Percentiles rank a stretch among this genome's conserved stretches.
Evolutionary conservation across 208 protist genomes (phyloP).

Genomic region (Crithidia expoeki): DNA sequence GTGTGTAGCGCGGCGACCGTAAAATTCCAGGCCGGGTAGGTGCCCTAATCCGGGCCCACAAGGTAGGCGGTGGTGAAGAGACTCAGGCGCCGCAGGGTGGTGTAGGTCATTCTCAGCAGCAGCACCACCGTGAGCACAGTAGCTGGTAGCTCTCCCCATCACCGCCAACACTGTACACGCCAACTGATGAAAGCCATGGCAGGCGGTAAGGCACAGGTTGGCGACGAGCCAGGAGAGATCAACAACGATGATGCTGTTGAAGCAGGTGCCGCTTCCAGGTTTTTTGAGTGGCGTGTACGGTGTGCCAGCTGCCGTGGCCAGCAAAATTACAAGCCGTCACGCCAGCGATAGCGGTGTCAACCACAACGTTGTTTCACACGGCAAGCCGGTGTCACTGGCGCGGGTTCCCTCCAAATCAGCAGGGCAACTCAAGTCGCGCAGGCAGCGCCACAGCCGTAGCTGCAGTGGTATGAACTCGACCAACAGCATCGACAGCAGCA

Average conservation of each 20-base stretch:
- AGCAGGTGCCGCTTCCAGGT: background rate
- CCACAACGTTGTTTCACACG: slow-evolving; percentile 19
- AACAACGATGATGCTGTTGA: background rate
- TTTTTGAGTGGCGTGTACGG: slow-evolving; percentile 16
- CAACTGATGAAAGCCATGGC: background rate
- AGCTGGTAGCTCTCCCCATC: slow-evolving; percentile 5
- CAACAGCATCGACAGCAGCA: slow-evolving; percentile 33
- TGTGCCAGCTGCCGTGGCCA: slow-evolving; percentile 19
- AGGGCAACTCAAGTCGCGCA: slow-evolving; percentile 18
- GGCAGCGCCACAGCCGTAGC: slow-evolving; percentile 18
- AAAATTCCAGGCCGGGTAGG: slow-evolving; percentile 23
- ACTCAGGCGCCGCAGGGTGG: slow-evolving; percentile 23
- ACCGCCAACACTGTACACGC: slow-evolving; percentile 5
- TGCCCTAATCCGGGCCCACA: slow-evolving; percentile 11
- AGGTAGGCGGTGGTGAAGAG: slow-evolving; percentile 29
- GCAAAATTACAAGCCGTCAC: slow-evolving; percentile 34
- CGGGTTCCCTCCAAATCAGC: slow-evolving; percentile 21
- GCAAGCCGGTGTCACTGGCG: slow-evolving; percentile 26
- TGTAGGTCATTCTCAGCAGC: slow-evolving; percentile 15
- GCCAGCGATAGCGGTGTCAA: slow-evolving; percentile 32
- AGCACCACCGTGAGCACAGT: slow-evolving; percentile 6
- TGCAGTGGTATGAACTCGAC: slow-evolving; percentile 27
- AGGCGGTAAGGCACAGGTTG: background rate
- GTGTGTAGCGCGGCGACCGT: slow-evolving; percentile 16
- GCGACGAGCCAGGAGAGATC: background rate